A percentile compares a stretch with the other conserved stretches of the same genome.
These are phyloP conservation scores for Hymenoscyphus repandus DNA, from an alignment of 2,329 filamentous ascomycete species.

Conservation along the genomic window DNA sequence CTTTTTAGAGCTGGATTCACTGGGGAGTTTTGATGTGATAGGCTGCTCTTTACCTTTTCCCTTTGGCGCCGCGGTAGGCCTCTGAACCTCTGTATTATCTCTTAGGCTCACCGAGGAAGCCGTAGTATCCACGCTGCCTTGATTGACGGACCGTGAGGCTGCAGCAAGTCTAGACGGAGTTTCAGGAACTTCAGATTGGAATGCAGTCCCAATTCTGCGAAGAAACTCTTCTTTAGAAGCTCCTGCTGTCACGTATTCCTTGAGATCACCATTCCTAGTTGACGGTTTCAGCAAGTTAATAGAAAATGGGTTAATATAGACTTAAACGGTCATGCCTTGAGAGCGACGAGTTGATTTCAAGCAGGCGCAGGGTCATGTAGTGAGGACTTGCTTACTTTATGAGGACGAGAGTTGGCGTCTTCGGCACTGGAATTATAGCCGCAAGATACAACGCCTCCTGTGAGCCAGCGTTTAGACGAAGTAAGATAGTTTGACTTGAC, in stretches of 20 bases:
- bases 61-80: not conserved
- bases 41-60: slow-evolving; percentile 20
- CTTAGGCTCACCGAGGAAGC: slow-evolving; percentile 2
- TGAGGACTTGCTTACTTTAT: slow-evolving; percentile 61
- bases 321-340: not conserved
- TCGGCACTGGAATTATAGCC: slow-evolving; percentile 75
- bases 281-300: slow-evolving; percentile 4
- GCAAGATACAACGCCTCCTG: slow-evolving; percentile 77
- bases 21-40: not conserved
- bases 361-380: not conserved
- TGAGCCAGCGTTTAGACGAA: slow-evolving; percentile 67
- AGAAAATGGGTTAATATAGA: not conserved
- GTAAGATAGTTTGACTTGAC: slow-evolving; percentile 57
- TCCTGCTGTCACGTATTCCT: slow-evolving; percentile 68
- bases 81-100: slow-evolving; percentile 16
- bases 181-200: slow-evolving; percentile 14
- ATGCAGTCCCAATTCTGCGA: slow-evolving; percentile 43
- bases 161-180: slow-evolving; percentile 2
- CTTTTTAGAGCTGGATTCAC: slow-evolving; percentile 20
- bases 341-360: not conserved
- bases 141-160: not conserved
- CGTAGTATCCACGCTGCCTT: not conserved
- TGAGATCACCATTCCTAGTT: slow-evolving; percentile 65
- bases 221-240: slow-evolving; percentile 62
- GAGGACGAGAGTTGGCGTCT: slow-evolving; percentile 72